Conservation (phyloP, 805 yeast genomes). For the Sugiyamaella valdiviana region DNA sequence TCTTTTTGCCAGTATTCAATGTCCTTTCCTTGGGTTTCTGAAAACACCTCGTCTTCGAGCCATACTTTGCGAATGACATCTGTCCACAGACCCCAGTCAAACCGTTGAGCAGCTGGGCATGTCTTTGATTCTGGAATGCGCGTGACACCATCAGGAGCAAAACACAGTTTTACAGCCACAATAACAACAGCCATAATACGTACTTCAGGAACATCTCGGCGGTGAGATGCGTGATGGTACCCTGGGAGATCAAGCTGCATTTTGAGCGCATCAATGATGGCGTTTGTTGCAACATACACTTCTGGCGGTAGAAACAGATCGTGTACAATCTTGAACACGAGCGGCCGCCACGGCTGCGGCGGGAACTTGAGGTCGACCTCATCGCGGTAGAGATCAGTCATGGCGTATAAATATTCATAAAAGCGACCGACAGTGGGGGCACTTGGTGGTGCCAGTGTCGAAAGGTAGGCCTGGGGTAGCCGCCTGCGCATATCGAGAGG, state of each 20-base stretch:
- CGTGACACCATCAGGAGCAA: slow-evolving; percentile 23
- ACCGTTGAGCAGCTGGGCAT: slow-evolving; percentile 15
- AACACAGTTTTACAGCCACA: slow-evolving; percentile 16
- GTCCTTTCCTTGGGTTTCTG: slow-evolving; percentile 31
- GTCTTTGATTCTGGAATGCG: slow-evolving; percentile 4
- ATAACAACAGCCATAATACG: slow-evolving; percentile 11
- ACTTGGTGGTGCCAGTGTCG: slow-evolving; percentile 9
- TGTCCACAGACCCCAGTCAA: slow-evolving; percentile 32
- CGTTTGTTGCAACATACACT: slow-evolving; percentile 29
- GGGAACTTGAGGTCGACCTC: slow-evolving; percentile 11
- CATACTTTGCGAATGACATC: slow-evolving; percentile 27
- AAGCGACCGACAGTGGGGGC: slow-evolving; percentile 5
- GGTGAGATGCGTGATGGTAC: neutral
- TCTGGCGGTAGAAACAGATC: slow-evolving; percentile 48
- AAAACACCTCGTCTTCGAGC: slow-evolving; percentile 20
- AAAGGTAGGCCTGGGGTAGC: slow-evolving; percentile 8
- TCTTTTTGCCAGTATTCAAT: slow-evolving; percentile 45
- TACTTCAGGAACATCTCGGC: slow-evolving; percentile 13
- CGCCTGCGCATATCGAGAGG: slow-evolving; percentile 13
- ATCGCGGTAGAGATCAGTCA: slow-evolving; percentile 6
- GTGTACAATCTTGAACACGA: slow-evolving; percentile 38
- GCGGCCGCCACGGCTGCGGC: slow-evolving; percentile 32
- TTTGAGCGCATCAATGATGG: slow-evolving; percentile 1
- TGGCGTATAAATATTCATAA: neutral
- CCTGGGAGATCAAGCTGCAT: neutral